Percentiles rank a stretch among this genome's conserved stretches.
These are phyloP conservation scores for Suhomyces faveliae DNA, from an alignment of 805 yeast genomes.

Conservation along the genomic window DNA sequence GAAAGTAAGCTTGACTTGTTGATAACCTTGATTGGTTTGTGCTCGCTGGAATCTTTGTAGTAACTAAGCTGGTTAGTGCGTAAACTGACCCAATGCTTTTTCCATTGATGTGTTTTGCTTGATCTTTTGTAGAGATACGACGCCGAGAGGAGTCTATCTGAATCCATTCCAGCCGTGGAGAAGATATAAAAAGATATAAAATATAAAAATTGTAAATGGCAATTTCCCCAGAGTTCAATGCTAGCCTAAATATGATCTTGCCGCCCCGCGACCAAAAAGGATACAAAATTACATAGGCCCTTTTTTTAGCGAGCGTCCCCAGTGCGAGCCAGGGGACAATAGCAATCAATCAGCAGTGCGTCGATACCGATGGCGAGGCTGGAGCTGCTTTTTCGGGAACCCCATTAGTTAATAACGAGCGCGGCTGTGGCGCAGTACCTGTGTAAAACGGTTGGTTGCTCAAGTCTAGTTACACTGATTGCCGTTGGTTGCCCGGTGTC, in stretches of 20 bases:
- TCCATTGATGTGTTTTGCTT: slow-evolving; percentile 36
- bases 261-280: neutral
- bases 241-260: neutral
- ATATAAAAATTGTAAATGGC: neutral
- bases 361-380: too few species aligned
- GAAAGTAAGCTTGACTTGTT: slow-evolving; percentile 20
- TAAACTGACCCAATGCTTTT: slow-evolving; percentile 39
- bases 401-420: too few species aligned
- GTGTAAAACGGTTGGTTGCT: too few species aligned
- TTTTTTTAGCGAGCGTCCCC: neutral
- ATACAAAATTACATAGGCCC: neutral
- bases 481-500: too few species aligned
- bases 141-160: slow-evolving; percentile 20
- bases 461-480: too few species aligned
- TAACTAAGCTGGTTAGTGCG: slow-evolving; percentile 37
- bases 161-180: slow-evolving; percentile 2
- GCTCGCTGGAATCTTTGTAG: slow-evolving; percentile 39
- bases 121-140: slow-evolving; percentile 32
- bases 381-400: too few species aligned
- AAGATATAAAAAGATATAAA: too few species aligned
- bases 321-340: neutral
- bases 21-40: slow-evolving; percentile 35
- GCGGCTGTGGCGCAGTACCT: too few species aligned
- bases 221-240: neutral
- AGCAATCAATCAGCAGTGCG: neutral